These are phyloP conservation scores for Panaeolus cyanescens DNA, from an alignment of 768 basidiomycete species.

Conservation along the genomic window DNA sequence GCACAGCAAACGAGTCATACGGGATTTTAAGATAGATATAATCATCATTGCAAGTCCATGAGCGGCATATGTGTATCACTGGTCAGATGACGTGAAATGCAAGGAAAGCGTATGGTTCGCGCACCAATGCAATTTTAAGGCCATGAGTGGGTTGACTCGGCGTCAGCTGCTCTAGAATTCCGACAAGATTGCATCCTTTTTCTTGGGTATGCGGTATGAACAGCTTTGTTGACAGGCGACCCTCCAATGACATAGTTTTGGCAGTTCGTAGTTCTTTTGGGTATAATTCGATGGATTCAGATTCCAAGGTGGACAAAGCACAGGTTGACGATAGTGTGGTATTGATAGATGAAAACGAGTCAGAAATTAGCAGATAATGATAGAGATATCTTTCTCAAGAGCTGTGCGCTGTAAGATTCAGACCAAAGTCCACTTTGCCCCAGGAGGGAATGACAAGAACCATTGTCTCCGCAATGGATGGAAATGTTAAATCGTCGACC, in stretches of 20 bases:
- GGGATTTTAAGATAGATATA: neutral
- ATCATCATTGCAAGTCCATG: neutral
- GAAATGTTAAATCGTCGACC: neutral
- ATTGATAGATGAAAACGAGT: neutral
- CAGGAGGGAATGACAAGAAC: neutral
- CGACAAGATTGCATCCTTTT: constrained; percentile 48
- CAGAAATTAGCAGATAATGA: neutral
- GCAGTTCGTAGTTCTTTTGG: neutral
- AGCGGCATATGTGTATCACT: neutral
- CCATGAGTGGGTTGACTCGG: constrained; percentile 53
- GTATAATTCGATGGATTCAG: neutral
- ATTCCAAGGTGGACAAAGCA: no score
- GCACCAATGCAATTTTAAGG: constrained; percentile 65
- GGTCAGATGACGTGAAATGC: constrained; percentile 3
- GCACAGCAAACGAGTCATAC: neutral
- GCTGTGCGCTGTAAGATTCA: neutral
- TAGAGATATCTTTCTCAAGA: neutral
- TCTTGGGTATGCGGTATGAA: constrained; percentile 51
- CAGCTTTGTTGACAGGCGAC: constrained; percentile 47
- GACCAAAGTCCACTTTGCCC: neutral
- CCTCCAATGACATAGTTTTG: constrained; percentile 24
- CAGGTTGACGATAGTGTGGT: neutral
- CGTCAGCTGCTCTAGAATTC: constrained; percentile 62
- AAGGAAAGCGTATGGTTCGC: constrained; percentile 25
- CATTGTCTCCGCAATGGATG: neutral